phyloP scores from a whole-genome alignment of 1,284 basidiomycete genomes.

The Agaricales sp. region DNA sequence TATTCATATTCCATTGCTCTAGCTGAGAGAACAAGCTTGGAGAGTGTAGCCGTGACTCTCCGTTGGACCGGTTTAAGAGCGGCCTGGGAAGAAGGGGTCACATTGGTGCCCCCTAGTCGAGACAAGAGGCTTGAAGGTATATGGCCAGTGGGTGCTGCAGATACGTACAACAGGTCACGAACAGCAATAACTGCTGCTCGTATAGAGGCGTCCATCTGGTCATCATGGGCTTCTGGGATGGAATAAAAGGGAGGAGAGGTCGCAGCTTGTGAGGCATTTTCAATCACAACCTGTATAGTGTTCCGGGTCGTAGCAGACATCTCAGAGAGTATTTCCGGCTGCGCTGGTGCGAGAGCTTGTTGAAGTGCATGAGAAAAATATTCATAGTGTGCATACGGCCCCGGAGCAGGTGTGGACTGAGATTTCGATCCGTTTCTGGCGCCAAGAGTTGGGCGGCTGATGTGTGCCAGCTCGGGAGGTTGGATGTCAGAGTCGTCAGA shows the following conservation, averaged over 20 bases:
- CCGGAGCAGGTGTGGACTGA: background rate
- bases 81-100: constrained; percentile 36
- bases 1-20: constrained; percentile 72
- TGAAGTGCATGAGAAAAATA: constrained; percentile 57
- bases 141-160: constrained; percentile 52
- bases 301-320: constrained; percentile 46
- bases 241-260: constrained; percentile 22
- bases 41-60: constrained; percentile 70
- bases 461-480: constrained; percentile 31
- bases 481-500: constrained; percentile 72
- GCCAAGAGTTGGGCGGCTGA: constrained; percentile 13
- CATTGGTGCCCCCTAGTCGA: constrained; percentile 32
- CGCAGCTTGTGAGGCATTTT: constrained; percentile 40
- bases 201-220: constrained; percentile 52
- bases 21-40: constrained; percentile 65
- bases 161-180: constrained; percentile 64
- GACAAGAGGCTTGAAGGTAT: constrained; percentile 49
- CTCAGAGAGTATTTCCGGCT: constrained; percentile 47
- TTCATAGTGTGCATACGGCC: constrained; percentile 23
- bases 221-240: constrained; percentile 35
- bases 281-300: constrained; percentile 55
- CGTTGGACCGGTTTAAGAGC: constrained; percentile 64
- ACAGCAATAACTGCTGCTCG: constrained; percentile 58
- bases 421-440: constrained; percentile 5
- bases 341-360: constrained; percentile 43